Percentiles rank a stretch among this genome's conserved stretches.
Conservation (phyloP, 768 basidiomycete genomes). For the Trametes meyenii region DNA sequence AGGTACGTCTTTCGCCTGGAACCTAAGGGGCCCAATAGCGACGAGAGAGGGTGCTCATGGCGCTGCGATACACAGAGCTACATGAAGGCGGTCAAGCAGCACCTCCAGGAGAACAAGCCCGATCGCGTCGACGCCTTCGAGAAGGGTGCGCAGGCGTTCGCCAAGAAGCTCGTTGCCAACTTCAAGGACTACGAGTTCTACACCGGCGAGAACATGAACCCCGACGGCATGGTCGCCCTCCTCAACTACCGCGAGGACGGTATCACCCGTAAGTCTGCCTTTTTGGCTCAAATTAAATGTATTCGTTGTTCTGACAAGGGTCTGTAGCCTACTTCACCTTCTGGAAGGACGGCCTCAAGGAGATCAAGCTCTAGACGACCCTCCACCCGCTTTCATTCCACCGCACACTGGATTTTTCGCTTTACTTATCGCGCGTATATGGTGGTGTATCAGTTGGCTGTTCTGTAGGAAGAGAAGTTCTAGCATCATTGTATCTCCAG, state of each 20-base stretch:
- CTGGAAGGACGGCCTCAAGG: slow-evolving; percentile 95
- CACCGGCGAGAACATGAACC: slow-evolving; percentile 73
- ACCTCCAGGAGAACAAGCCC: slow-evolving; percentile 56
- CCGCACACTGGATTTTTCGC: slow-evolving; percentile 9
- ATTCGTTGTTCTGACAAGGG: slow-evolving; percentile 5
- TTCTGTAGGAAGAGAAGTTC: slow-evolving; percentile 24
- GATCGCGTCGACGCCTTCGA: slow-evolving; percentile 78
- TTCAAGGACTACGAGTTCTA: slow-evolving; percentile 96
- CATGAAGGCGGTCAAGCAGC: slow-evolving; percentile 87
- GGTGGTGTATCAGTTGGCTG: slow-evolving; percentile 20
- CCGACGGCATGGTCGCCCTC: slow-evolving; percentile 93
- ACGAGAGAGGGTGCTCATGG: neutral
- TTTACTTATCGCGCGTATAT: slow-evolving; percentile 15
- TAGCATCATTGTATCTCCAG: slow-evolving; percentile 21
- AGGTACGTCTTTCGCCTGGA: slow-evolving; percentile 47
- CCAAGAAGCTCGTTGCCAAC: slow-evolving; percentile 87
- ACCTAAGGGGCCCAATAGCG: too few species aligned
- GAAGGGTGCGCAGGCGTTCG: slow-evolving; percentile 72
- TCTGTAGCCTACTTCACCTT: slow-evolving; percentile 82
- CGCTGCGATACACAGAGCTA: slow-evolving; percentile 59
- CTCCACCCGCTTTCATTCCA: neutral
- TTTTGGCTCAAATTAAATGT: neutral
- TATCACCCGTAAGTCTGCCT: slow-evolving; percentile 66
- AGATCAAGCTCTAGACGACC: slow-evolving; percentile 60
- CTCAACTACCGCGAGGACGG: slow-evolving; percentile 94